phyloP scores from a whole-genome alignment of 2,329 filamentous ascomycete genomes.

The Capronia americana region DNA sequence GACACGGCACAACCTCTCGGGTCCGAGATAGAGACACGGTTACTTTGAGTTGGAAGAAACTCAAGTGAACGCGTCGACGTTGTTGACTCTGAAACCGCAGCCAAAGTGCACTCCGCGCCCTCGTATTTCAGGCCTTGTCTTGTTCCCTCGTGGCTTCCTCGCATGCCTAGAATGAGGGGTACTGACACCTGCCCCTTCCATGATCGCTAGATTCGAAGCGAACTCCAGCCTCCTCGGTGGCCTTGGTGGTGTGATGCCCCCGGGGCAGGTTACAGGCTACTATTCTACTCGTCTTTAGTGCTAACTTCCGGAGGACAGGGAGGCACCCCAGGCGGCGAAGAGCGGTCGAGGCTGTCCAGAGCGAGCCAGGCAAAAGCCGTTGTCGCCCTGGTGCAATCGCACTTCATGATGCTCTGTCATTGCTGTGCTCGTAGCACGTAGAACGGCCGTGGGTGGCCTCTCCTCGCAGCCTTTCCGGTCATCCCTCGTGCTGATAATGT shows the following conservation, averaged over 20 bases:
- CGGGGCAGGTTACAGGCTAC: not conserved
- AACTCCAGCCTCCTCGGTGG: not conserved
- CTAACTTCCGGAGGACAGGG: not conserved
- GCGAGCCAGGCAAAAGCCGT: not conserved
- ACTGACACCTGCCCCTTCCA: not conserved
- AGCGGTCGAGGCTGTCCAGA: not conserved
- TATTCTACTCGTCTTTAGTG: not conserved
- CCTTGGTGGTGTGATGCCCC: not conserved
- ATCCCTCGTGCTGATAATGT: conserved; percentile 9
- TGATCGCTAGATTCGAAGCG: not conserved
- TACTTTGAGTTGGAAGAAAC: no score
- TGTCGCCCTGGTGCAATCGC: not conserved
- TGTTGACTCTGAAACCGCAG: conserved; percentile 6
- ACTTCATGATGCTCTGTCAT: not conserved
- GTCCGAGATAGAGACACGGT: not conserved
- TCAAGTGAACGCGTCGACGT: not conserved
- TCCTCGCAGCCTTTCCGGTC: not conserved
- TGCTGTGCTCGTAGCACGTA: not conserved
- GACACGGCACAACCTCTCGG: not conserved
- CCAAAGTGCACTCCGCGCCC: not conserved
- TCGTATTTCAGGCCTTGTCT: not conserved
- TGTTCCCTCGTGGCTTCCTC: not conserved
- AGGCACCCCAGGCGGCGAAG: not conserved
- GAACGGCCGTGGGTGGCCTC: not conserved
- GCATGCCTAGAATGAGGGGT: not conserved